Conservation (phyloP, 2,329 filamentous ascomycete genomes). For the Botrytis hyacinthi region DNA sequence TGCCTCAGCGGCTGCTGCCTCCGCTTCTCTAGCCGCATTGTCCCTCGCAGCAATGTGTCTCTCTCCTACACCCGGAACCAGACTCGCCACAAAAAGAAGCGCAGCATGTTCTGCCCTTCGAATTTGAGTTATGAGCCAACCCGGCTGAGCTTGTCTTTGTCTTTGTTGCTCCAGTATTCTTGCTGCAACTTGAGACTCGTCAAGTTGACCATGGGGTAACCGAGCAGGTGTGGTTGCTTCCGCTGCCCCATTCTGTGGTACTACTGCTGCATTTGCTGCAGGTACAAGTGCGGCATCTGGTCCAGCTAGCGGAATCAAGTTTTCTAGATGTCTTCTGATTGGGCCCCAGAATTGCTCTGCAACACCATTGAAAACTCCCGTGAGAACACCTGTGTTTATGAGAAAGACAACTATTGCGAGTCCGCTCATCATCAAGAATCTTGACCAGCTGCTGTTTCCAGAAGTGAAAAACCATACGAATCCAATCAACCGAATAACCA, state of each 20-base stretch:
- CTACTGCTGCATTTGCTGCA: conserved; percentile 38
- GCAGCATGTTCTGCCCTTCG: conserved; percentile 58
- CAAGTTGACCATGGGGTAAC: conserved; percentile 36
- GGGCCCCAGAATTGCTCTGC: conserved; percentile 56
- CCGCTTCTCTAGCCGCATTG: conserved; percentile 36
- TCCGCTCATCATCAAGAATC: conserved; percentile 55
- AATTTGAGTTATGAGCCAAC: conserved; percentile 51
- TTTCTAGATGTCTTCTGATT: conserved; percentile 57
- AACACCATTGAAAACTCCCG: conserved; percentile 55
- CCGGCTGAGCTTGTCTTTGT: conserved; percentile 44
- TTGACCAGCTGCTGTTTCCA: conserved; percentile 56
- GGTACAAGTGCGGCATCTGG: conserved; percentile 38
- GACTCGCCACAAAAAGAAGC: conserved; percentile 63
- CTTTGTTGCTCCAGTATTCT: conserved; percentile 50
- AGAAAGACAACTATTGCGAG: conserved; percentile 57
- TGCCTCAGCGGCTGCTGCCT: conserved; percentile 27
- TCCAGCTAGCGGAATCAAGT: conserved; percentile 54
- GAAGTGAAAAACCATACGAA: conserved; percentile 67
- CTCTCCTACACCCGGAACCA: conserved; percentile 64
- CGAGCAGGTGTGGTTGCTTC: conserved; percentile 19
- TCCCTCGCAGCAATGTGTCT: conserved; percentile 52
- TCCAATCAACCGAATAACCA: conserved; percentile 54
- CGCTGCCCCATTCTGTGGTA: conserved; percentile 30
- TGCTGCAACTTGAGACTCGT: conserved; percentile 53
- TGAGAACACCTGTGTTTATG: conserved; percentile 58